Evolutionary conservation across 495 filamentous ascomycete species (phyloP), one percentile per base, ranked within the genome.

Genomic region (Aspergillus diversus): DNA sequence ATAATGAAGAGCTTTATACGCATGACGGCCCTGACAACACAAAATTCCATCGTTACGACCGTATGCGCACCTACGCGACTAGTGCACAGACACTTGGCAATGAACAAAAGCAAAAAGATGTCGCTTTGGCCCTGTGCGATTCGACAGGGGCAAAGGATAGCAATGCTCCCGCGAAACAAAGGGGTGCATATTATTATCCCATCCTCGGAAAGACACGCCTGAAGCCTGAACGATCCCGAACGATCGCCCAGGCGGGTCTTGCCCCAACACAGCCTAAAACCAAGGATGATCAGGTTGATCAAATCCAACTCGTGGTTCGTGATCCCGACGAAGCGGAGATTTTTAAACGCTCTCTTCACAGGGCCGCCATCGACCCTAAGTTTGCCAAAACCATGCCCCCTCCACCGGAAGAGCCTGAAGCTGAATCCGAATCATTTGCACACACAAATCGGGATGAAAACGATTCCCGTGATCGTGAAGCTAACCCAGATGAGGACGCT

Each of bases 161-260:
- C 27, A 13, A 49, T 17, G 15, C 33, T 39, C 27, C 57, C 5
- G 51, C 57, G 37, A 80, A 86, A 61, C 86, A 86, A 69, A 87
- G 84, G 66, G 95, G 84, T 17, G 93, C 91, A 8, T 97, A 91
- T 75, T 97, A 93, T 72, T 98, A 97, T 67, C 92, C 93, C 0
- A 86, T 98, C 64, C 76, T 91, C 57, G 90, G 92, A 75, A 88
- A 84, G 69, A 83, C 81, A 33, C 80, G 81, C 21, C 76, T 90
- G 33, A 83, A 87, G 75, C 83, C 86, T 5, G 81, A 83, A 66
- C 75, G 87, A 60, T 76, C 77, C 35, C 77, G 77, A 54, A 86
- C 81, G 39, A 77, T 83, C 17, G 81, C 79, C 7, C 76, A 80
- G 51, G 76, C 80, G 16, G 80, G 79, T 33, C 66, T 80, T 55